phyloP scores from a whole-genome alignment of 768 basidiomycete species.

The Lactifluus subvellereus region DNA sequence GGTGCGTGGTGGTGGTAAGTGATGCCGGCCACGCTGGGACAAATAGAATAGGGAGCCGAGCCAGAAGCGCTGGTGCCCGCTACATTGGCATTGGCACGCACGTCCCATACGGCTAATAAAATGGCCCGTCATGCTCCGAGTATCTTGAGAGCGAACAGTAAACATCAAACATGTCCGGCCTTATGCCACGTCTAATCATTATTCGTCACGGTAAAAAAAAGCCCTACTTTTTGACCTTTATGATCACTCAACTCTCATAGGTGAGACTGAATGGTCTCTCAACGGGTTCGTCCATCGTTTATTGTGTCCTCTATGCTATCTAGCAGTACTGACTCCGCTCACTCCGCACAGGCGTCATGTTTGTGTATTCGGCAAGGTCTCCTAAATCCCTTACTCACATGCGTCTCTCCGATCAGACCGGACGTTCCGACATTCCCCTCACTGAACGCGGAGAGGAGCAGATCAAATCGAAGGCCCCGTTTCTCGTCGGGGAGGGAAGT shows the following conservation, averaged over 20 bases:
- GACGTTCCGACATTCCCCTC: conserved; percentile 81
- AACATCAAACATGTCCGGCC: conserved; percentile 16
- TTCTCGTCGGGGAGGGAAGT: conserved; percentile 76
- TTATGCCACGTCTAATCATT: conserved; percentile 48
- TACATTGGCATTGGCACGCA: too few relatives aligned
- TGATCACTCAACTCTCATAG: conserved; percentile 33
- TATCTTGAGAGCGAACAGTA: background rate
- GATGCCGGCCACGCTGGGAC: conserved; percentile 19
- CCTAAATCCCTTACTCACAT: conserved; percentile 5
- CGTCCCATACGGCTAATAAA: too few relatives aligned
- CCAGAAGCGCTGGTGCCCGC: background rate
- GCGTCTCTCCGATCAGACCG: conserved; percentile 52
- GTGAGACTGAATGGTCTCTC: conserved; percentile 91
- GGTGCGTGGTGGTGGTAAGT: conserved; percentile 1
- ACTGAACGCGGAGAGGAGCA: conserved; percentile 70
- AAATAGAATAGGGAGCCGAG: conserved; percentile 12
- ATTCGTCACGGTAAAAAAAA: conserved; percentile 42
- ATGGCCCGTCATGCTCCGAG: background rate
- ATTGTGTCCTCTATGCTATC: background rate
- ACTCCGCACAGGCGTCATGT: conserved; percentile 52
- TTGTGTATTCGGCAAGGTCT: conserved; percentile 25
- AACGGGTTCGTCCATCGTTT: conserved; percentile 57
- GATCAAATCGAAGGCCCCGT: conserved; percentile 54
- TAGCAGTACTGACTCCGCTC: background rate
- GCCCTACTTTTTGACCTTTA: background rate